Evolutionary conservation across 2,329 filamentous ascomycete species (phyloP).

Genomic region (Fusarium proliferatum): DNA sequence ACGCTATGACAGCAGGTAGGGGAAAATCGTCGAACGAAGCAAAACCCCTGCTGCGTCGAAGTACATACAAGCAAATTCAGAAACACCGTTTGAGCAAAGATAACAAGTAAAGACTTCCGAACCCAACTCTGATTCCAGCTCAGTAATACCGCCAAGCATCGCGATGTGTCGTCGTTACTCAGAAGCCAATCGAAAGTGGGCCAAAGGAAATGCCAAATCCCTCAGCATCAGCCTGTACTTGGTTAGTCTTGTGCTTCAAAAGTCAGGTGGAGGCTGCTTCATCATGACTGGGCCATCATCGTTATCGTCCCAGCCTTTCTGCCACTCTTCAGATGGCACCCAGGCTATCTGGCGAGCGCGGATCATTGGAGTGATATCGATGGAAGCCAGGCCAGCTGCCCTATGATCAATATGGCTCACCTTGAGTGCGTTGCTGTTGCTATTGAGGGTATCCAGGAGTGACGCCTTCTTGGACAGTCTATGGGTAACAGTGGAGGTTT

Average conservation of each 20-base stretch:
- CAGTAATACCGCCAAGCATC: background rate
- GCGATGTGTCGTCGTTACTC: no score
- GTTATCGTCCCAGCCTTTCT: slow-evolving; percentile 23
- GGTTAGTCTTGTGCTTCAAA: slow-evolving; percentile 9
- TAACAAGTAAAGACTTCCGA: background rate
- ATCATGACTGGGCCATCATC: slow-evolving; percentile 25
- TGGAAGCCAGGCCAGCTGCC: background rate
- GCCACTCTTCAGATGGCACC: slow-evolving; percentile 22
- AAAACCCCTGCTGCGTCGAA: background rate
- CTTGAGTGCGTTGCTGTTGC: background rate
- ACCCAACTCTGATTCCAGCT: background rate
- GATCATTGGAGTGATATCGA: slow-evolving; percentile 8
- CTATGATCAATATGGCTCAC: slow-evolving; percentile 8
- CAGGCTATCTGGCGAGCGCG: slow-evolving; percentile 5
- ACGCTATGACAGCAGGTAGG: background rate
- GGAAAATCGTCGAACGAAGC: slow-evolving; percentile 1
- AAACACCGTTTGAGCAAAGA: no score
- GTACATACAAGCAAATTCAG: background rate
- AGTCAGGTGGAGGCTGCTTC: slow-evolving; percentile 8
- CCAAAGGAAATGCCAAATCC: background rate
- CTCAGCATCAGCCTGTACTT: background rate
- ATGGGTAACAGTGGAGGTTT: background rate
- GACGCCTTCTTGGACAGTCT: slow-evolving; percentile 7
- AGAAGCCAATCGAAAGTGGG: background rate
- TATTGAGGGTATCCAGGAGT: slow-evolving; percentile 4